Base-by-base conservation (phyloP, 306 rosid species). In the Begonia fuchsioides region DNA sequence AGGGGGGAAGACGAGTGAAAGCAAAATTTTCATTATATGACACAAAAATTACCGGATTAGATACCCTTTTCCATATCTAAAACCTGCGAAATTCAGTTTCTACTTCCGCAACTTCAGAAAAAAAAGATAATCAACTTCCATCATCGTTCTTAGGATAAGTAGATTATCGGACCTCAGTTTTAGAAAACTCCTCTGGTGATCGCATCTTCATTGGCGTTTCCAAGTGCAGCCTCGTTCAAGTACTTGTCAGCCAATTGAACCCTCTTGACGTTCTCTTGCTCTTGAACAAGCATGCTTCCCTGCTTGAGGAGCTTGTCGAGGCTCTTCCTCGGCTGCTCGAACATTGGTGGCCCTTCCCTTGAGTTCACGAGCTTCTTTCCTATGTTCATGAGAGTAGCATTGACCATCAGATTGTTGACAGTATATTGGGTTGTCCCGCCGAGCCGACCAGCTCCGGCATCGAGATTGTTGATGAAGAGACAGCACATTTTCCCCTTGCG, bases 361-460 rank as follows among this genome's bases (percentile, higher is more conserved):
- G 79, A 73, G 72, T 73, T 73, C 68, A 73, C 79, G 11, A 68
- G 69, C 75, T 9, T 73, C 69, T 73, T 73, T 43, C 79, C 79
- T 11, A 90, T 90, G 79, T 90, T 90, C 98, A 90, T 90, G 58
- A 90, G 98, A 6, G 95, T 90, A 51, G 95, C 98, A 56, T 85
- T 90, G 16, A 90, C 98, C 98, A 90, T 85, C 62, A 85, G 96
- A 76, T 90, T 90, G 87, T 90, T 90, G 32, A 90, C 96, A 0
- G 96, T 90, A 85, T 90, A 90, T 32, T 90, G 98, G 7, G 98
- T 90, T 49, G 98, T 82, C 50, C 98, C 95, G 13, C 98, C 98
- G 2, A 90, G 10, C 43, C 98, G 78, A 54, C 98, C 98, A 7
- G 98, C 96, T 40, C 98, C 96, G 5, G 98, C 98, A 20, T 90